Conservation (phyloP, 768 basidiomycete species). For the Albatrellus ellisii region DNA sequence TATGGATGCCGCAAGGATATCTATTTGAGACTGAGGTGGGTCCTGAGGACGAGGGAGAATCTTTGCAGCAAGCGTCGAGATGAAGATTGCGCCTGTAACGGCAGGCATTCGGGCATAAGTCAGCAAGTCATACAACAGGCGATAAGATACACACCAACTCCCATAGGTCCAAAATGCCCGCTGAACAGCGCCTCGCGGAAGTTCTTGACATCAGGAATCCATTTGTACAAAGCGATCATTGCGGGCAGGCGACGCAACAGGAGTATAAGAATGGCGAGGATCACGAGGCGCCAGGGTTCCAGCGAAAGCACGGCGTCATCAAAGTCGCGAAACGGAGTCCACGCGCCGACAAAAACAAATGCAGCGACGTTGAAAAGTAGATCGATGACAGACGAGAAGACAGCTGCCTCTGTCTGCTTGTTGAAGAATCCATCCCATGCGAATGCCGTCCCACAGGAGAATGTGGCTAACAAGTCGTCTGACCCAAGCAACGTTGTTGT, state of each 20-base stretch:
- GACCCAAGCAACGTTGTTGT: constrained; percentile 76
- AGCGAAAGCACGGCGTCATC: constrained; percentile 51
- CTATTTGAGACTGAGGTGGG: constrained; percentile 42
- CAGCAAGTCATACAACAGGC: neutral
- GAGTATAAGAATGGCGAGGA: constrained; percentile 74
- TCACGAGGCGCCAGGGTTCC: constrained; percentile 72
- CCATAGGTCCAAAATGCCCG: constrained; percentile 91
- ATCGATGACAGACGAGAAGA: constrained; percentile 94
- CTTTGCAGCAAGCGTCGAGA: constrained; percentile 67
- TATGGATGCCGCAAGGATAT: constrained; percentile 59
- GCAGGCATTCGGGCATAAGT: constrained; percentile 2
- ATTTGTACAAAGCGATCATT: constrained; percentile 75
- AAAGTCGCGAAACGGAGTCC: constrained; percentile 90
- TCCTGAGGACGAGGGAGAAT: constrained; percentile 34
- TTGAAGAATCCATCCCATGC: constrained; percentile 96
- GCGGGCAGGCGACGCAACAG: constrained; percentile 72
- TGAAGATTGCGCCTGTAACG: constrained; percentile 74
- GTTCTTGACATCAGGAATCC: constrained; percentile 95
- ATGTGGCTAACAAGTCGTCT: constrained; percentile 90
- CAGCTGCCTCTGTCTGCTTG: constrained; percentile 85
- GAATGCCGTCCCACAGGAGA: constrained; percentile 90
- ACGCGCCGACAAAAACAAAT: constrained; percentile 93
- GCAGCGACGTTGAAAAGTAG: constrained; percentile 91
- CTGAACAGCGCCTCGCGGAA: constrained; percentile 88
- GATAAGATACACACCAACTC: constrained; percentile 34